Conservation (phyloP, 768 basidiomycete species). For the Suillus lakei region DNA sequence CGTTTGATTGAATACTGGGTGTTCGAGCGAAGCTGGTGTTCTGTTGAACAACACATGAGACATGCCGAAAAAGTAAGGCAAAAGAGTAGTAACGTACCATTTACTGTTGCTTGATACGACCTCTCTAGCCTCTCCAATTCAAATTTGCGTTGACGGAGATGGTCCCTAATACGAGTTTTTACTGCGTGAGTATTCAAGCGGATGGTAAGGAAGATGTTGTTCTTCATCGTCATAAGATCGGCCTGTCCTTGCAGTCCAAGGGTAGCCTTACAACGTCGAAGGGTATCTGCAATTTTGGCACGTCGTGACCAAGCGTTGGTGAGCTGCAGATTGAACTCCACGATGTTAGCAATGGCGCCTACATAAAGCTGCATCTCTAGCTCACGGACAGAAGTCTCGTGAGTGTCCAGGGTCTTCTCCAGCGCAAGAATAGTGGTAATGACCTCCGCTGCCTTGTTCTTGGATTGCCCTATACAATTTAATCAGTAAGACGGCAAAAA, state of each 20-base stretch:
- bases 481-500: not conserved
- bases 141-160: constrained; percentile 19
- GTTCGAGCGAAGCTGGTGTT: constrained; percentile 27
- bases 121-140: constrained; percentile 20
- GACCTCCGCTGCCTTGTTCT: constrained; percentile 8
- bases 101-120: constrained; percentile 9
- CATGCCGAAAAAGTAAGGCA: constrained; percentile 16
- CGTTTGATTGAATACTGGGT: constrained; percentile 25
- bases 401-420: constrained; percentile 4
- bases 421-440: constrained; percentile 8
- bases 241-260: not conserved
- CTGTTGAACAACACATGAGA: constrained; percentile 28
- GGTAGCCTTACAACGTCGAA: not conserved
- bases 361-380: constrained; percentile 9
- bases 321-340: constrained; percentile 10
- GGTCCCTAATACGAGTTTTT: constrained; percentile 18
- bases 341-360: not conserved
- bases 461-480: not conserved
- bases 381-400: not conserved
- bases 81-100: constrained; percentile 15
- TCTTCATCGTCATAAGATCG: not conserved
- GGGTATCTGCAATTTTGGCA: not conserved
- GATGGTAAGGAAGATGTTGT: not conserved
- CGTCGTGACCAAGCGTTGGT: not conserved
- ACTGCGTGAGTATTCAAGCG: constrained; percentile 23